phyloP scores from a whole-genome alignment of 73 alveolate species.

The Paramecium bursaria region DNA sequence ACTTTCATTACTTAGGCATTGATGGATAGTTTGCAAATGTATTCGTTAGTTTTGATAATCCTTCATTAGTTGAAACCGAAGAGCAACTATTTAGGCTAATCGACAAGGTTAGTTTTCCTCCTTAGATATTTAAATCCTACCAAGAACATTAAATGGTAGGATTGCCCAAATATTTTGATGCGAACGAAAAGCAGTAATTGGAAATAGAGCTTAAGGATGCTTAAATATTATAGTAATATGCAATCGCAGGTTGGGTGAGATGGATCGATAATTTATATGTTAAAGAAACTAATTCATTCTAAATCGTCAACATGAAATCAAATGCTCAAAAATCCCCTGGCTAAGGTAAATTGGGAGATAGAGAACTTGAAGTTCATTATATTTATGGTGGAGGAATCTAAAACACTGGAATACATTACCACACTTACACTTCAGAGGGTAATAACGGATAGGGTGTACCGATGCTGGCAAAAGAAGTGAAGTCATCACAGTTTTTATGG shows the following conservation, averaged over 20 bases:
- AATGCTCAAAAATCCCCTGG: not conserved
- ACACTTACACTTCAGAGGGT: slow-evolving; percentile 18
- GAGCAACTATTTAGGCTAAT: not conserved
- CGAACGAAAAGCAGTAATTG: not conserved
- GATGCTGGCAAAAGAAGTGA: not conserved
- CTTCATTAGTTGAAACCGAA: slow-evolving; percentile 32
- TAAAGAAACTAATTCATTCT: slow-evolving; percentile 31
- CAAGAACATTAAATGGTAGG: slow-evolving; percentile 7
- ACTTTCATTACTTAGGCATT: slow-evolving; percentile 33
- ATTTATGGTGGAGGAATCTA: slow-evolving; percentile 20
- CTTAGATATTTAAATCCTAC: slow-evolving; percentile 2
- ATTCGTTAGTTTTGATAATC: slow-evolving; percentile 9
- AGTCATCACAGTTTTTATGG: slow-evolving; percentile 7
- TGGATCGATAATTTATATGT: slow-evolving; percentile 51
- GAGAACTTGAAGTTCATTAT: slow-evolving; percentile 45
- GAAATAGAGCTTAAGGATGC: slow-evolving; percentile 27
- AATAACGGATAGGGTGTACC: slow-evolving; percentile 19
- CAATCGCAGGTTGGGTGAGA: slow-evolving; percentile 56
- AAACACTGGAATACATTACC: slow-evolving; percentile 19
- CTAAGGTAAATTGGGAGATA: slow-evolving; percentile 50
- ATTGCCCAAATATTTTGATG: slow-evolving; percentile 15
- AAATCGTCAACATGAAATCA: slow-evolving; percentile 42
- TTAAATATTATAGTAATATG: slow-evolving; percentile 17
- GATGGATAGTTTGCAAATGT: slow-evolving; percentile 52
- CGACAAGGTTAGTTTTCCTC: slow-evolving; percentile 15